A percentile compares a stretch with the other conserved stretches of the same genome.
Evolutionary conservation across 805 yeast genomes (phyloP).

Genomic region (Candida pseudofarinosa): DNA sequence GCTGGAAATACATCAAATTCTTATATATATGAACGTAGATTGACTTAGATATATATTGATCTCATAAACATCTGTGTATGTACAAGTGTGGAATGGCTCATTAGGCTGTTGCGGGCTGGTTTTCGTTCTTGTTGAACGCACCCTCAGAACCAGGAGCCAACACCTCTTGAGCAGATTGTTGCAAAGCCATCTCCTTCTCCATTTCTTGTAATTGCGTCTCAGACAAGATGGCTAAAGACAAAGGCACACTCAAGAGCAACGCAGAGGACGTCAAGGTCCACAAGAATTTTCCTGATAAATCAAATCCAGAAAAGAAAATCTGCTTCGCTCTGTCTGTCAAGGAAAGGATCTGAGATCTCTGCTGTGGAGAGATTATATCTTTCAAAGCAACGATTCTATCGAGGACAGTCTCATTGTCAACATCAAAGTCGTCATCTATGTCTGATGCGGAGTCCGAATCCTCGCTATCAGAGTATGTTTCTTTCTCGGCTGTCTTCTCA

Average conservation of each 20-base stretch:
- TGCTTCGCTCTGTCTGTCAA: conserved; percentile 25
- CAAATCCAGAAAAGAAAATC: conserved; percentile 40
- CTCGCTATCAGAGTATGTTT: conserved; percentile 25
- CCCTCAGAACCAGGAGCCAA: conserved; percentile 64
- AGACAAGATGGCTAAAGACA: conserved; percentile 80
- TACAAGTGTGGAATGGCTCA: not conserved
- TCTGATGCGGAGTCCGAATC: conserved; percentile 47
- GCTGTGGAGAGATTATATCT: conserved; percentile 86
- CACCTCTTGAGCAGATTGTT: conserved; percentile 71
- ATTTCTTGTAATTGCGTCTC: conserved; percentile 92
- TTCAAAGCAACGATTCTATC: conserved; percentile 90
- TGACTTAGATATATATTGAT: not conserved
- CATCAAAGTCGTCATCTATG: conserved; percentile 66
- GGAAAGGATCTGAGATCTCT: conserved; percentile 50
- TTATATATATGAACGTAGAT: not conserved
- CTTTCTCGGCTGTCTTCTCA: conserved; percentile 22
- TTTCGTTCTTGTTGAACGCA: conserved; percentile 21
- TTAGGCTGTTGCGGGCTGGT: conserved; percentile 18
- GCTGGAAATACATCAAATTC: not conserved
- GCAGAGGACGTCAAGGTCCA: conserved; percentile 87
- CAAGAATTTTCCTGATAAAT: conserved; percentile 67
- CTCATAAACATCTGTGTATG: not conserved
- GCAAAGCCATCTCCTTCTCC: conserved; percentile 86
- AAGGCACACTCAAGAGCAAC: conserved; percentile 86
- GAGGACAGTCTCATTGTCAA: conserved; percentile 72